Base-by-base conservation (phyloP, 176 grass and related monocot genomes). In the Phragmites australis region DNA sequence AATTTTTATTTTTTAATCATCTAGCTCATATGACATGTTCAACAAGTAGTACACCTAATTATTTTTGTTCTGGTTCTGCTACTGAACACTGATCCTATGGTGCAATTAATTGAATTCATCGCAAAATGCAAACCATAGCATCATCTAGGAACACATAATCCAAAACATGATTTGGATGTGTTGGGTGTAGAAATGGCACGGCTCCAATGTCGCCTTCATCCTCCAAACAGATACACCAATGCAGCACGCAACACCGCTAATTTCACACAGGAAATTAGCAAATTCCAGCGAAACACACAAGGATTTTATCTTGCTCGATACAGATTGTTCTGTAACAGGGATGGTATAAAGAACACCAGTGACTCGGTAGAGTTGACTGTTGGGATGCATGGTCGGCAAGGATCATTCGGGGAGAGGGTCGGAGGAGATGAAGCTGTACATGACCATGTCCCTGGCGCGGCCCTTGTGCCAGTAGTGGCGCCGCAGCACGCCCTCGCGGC, bases 401-500 rank as follows among this genome's bases (percentile, higher is more conserved):
- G 1, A n/a, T 73, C 39, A 70, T 0, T 53, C 40, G 1, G 74
- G 65, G 15, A 88, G 50, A 7, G 47, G 66, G 3, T 88, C 74
- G 57, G 29, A 23, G 67, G 80, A 55, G 63, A 94, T 57, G 83
- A 94, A 87, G 83, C 95, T 90, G 71, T 85, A 94, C 21, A 92
- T 68, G 66, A 83, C 81, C 87, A 87, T 76, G 71, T 94, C 92
- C 74, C 80, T 81, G 19, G 69, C 72, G 25, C 43, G 75, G 2
- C 89, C 92, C 82, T 92, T 94, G 34, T 83, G 83, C 81, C 91
- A 78, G 85, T 72, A 84, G 46, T 86, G 84, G 10, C 85, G 60
- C 43, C 90, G 83, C 6, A 97, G 76, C 44, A 94, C 77, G 39
- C 92, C 92, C 62, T 97, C 95, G 46, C 82, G 93, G 5, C 22